Evolutionary conservation across 805 yeast genomes (phyloP).

Genomic region (Metschnikowia anglica): DNA sequence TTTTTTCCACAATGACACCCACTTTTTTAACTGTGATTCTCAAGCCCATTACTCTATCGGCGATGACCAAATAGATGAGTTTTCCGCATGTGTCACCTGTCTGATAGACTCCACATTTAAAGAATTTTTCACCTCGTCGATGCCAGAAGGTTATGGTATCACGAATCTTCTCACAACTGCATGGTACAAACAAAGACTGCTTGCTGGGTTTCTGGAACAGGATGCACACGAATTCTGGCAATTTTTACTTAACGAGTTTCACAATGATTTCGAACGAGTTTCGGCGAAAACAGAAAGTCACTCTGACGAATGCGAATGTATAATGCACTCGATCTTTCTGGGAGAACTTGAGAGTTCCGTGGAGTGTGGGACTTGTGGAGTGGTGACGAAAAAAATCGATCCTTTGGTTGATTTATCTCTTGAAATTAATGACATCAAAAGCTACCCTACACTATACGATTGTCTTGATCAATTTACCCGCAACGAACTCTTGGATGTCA

Average conservation of each 20-base stretch:
- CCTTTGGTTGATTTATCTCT: conserved; percentile 88
- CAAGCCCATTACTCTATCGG: conserved; percentile 22
- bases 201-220: conserved; percentile 96
- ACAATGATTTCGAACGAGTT: conserved; percentile 42
- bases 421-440: conserved; percentile 50
- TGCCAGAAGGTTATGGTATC: conserved; percentile 73
- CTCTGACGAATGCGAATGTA: conserved; percentile 59
- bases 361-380: conserved; percentile 66
- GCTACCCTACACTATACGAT: conserved; percentile 45
- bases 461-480: conserved; percentile 78
- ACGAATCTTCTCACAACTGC: conserved; percentile 79
- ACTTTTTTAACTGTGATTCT: conserved; percentile 52
- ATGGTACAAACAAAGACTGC: conserved; percentile 78
- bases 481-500: conserved; percentile 71
- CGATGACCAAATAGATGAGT: conserved; percentile 27
- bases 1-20: conserved; percentile 69
- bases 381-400: conserved; percentile 69
- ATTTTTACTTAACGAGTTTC: conserved; percentile 82
- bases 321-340: conserved; percentile 78
- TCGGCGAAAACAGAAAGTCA: conserved; percentile 13
- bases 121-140: conserved; percentile 65
- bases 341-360: conserved; percentile 83
- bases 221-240: conserved; percentile 99
- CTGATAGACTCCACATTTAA: conserved; percentile 76
- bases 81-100: conserved; percentile 71